Evolutionary conservation across 2,329 filamentous ascomycete genomes (phyloP), one percentile per base, ranked within the genome.

Genomic region (Cladosporium sp.): DNA sequence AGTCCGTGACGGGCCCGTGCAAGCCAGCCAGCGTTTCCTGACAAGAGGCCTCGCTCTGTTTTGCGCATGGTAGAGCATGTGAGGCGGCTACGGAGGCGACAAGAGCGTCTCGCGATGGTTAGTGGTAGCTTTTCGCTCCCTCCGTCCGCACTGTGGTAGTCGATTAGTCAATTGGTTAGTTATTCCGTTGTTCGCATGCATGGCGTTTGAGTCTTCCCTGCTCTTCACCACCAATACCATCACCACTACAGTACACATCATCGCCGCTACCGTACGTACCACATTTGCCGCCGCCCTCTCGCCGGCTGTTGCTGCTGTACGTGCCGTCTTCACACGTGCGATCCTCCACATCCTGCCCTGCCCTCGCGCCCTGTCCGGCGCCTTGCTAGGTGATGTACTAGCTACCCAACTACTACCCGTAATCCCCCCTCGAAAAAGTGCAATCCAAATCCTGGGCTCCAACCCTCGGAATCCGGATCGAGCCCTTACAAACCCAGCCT

Each of bases 321-420:
- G 31, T 55, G 52, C 52, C 52, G 52, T 55, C 52, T 55, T 55
- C 52, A 55, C 52, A 33, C 52, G 26, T 29, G 28, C 26, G 31
- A 55, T 55, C 52, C 52, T 55, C 29, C 29, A 26, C 23, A 29
- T 28, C 49, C 49, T 35, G 33, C 33, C 23, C 23, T 28, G 7
- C 12, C 31, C 33, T 37, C 14, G 12, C 35, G 35, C 35, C 35
- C 35, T 37, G 10, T 11, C 31, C 10, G 31, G 23, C 23, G 23
- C 23, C 23, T 26, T 26, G 23, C 23, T 26, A 26, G 23, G 23
- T 26, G 23, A 26, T 26, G 23, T 26, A 44, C 40, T 46, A 46
- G 40, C 40, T 46, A n/a, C 40, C n/a, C 37, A n/a, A 11, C 37
- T 40, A 40, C 37, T 40, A n/a, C 40, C 40, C 37, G 37, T 44